Evolutionary conservation across 108 stramenopile species (phyloP), one percentile per base, ranked within the genome.

Genomic region (Nitzschia sp.): DNA sequence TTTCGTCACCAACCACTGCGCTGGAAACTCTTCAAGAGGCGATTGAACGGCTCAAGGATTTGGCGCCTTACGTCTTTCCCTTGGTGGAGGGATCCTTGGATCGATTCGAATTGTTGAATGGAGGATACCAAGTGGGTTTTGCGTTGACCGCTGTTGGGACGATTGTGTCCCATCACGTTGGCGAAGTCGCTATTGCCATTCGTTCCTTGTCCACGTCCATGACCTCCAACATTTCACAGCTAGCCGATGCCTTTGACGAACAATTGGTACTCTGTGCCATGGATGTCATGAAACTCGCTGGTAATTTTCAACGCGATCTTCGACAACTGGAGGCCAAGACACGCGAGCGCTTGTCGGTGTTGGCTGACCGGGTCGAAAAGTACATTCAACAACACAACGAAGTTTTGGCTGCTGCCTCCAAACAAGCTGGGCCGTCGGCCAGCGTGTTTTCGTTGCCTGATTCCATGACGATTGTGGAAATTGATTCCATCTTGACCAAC

Each of bases 91-190:
- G 82, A 60, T 83, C 82, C 41, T 58, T 93, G 61, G 72, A 57
- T 38, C 83, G 92, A 39, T 89, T 87, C 46, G 92, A 90, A 50
- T 64, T 93, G 6, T 72, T 93, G 65, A 87, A 83, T 54, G 86
- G 87, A 41, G 92, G 92, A 48, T 93, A 82, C 64, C 80, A 75
- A 12, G 73, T 75, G 8, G 50, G 58, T 17, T 57, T 73, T 3
- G 69, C 83, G 2, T 70, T 93, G 43, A 40, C 76, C 8, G 71
- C 78, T 22, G 72, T 93, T 19, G 92, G 89, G 65, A 75, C 75
- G 44, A 70, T 86, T 10, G 39, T 92, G 44, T 57, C 88, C 21
- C 77, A 74, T 52, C 83, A 92, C 60, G 75, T 83, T 12, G 83
- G 79, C 10, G 88, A 92, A 67, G 53, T 92, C 17, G 80, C 80